Conservation (phyloP, 2,329 filamentous ascomycete species). For the Pyrenophora graminea region DNA sequence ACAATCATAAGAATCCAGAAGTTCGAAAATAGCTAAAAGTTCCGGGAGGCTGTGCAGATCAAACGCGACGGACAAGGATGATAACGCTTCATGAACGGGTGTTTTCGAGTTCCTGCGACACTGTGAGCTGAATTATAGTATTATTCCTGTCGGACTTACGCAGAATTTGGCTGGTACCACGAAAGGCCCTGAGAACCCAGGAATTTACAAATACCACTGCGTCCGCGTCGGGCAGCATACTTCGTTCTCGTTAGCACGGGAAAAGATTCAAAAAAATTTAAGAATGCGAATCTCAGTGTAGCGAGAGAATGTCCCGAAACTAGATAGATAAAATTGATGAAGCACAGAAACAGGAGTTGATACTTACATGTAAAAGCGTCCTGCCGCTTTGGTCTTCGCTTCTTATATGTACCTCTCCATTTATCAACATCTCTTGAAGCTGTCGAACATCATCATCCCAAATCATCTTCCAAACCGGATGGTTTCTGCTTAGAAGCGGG, state of each 20-base stretch:
- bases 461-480: background rate
- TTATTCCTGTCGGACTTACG: background rate
- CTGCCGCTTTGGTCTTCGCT: background rate
- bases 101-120: too few species aligned
- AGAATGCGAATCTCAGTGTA: too few species aligned
- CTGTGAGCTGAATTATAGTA: background rate
- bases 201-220: background rate
- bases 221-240: too few species aligned
- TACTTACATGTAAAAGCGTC: slow-evolving; percentile 1
- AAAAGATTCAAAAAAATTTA: too few species aligned
- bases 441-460: background rate
- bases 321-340: too few species aligned
- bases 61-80: too few species aligned
- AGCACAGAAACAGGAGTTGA: background rate
- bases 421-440: background rate
- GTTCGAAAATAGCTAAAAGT: too few species aligned
- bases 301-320: too few species aligned
- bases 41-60: too few species aligned
- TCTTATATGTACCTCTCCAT: background rate
- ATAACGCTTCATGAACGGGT: too few species aligned
- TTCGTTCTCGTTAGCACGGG: too few species aligned
- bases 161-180: background rate
- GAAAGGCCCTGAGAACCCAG: background rate
- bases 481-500: background rate
- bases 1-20: too few species aligned